phyloP scores from a whole-genome alignment of 805 yeast species.

The Candida ovalis region DNA sequence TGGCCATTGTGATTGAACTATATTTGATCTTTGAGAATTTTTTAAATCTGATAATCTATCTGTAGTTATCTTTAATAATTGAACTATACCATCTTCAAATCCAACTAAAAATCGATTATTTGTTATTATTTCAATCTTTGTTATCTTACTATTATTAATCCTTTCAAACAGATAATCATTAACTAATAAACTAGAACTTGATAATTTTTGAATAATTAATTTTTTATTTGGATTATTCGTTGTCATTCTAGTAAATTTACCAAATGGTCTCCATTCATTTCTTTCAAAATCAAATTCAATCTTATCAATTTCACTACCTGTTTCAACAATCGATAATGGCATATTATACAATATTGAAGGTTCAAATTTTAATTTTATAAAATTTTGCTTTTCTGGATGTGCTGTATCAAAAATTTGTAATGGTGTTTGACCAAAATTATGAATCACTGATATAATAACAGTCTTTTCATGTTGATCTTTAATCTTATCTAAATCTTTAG shows the following conservation, averaged over 20 bases:
- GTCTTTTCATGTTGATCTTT: slow-evolving; percentile 68
- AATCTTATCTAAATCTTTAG: slow-evolving; percentile 70
- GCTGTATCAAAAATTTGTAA: slow-evolving; percentile 63
- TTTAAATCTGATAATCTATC: slow-evolving; percentile 38
- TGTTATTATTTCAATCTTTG: slow-evolving; percentile 39
- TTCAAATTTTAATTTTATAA: slow-evolving; percentile 36
- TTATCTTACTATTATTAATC: slow-evolving; percentile 39
- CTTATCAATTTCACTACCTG: slow-evolving; percentile 37
- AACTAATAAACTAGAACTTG: slow-evolving; percentile 24
- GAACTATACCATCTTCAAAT: slow-evolving; percentile 55
- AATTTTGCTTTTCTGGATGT: slow-evolving; percentile 50
- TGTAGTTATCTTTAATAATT: slow-evolving; percentile 29
- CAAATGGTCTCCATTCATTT: slow-evolving; percentile 50
- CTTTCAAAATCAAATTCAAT: slow-evolving; percentile 41
- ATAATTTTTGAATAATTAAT: slow-evolving; percentile 9
- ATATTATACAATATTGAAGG: slow-evolving; percentile 26
- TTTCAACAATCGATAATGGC: slow-evolving; percentile 42
- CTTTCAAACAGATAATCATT: slow-evolving; percentile 42
- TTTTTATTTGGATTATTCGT: background rate
- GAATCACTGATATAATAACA: slow-evolving; percentile 80
- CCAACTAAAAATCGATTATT: slow-evolving; percentile 44
- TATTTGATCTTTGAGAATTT: slow-evolving; percentile 29
- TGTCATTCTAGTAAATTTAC: slow-evolving; percentile 2
- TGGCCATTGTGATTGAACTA: slow-evolving; percentile 15
- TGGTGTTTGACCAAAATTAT: slow-evolving; percentile 92